Conservation (phyloP, 2,329 filamentous ascomycete genomes). For the Colletotrichum eremochloae region DNA sequence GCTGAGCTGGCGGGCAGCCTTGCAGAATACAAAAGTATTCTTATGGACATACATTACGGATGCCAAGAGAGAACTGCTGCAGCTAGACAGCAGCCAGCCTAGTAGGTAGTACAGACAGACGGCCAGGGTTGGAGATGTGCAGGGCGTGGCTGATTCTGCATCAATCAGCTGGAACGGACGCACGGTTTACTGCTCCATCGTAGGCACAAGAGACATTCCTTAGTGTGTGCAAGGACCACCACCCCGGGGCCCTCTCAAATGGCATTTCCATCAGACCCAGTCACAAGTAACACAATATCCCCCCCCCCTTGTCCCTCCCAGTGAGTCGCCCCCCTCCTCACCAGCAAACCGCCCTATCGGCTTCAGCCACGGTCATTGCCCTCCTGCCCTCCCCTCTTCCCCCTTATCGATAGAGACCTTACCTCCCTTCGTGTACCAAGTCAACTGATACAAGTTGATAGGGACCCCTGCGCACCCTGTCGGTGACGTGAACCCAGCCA, state of each 20-base stretch:
- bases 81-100: too few species aligned
- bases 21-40: neutral
- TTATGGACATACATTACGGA: neutral
- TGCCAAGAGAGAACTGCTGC: neutral
- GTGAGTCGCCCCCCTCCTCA: neutral
- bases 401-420: conserved; percentile 37
- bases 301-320: neutral
- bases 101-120: neutral
- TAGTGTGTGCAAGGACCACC: neutral
- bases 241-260: neutral
- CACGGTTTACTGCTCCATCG: conserved; percentile 16
- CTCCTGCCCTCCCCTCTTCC: neutral
- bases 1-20: neutral
- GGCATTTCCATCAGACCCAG: neutral
- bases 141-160: conserved; percentile 28
- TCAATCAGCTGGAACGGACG: conserved; percentile 36
- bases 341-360: conserved; percentile 16
- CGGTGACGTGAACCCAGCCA: conserved; percentile 40
- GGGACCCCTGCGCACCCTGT: conserved; percentile 37
- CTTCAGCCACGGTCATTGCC: conserved; percentile 17
- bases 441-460: conserved; percentile 33
- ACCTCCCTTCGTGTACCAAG: conserved; percentile 4
- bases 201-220: conserved; percentile 10
- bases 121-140: neutral
- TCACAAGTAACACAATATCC: conserved; percentile 7